Base-by-base conservation (phyloP, 1,284 basidiomycete genomes). In the Cryptococcus wingfieldii region DNA sequence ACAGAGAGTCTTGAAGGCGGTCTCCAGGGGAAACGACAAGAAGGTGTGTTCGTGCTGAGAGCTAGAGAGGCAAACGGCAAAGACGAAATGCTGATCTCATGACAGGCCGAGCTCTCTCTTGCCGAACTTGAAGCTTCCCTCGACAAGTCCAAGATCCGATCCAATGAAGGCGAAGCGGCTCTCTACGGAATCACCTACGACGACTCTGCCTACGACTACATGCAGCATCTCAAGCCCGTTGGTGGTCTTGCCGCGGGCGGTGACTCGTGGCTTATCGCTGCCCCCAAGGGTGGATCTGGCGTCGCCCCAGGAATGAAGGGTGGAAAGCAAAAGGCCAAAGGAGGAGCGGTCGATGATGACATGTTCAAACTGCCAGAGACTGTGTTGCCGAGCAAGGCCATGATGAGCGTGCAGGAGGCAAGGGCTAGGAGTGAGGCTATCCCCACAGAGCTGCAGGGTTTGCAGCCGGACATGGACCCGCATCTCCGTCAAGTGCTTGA, bases 161-260 rank as follows among this genome's bases (percentile, higher is more conserved):
- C 60, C 6, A 81, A 82, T 52, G 77, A 81, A 58, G 96, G 94
- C 55, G 90, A 98, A 79, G 96, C 96, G 0, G 81, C 90, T 4
- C 73, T 85, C 25, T 96, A 98, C 75, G 95, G 93, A 10, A 80
- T 99, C 69, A 93, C 92, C 78, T 98, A 85, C 79, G 94, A 98
- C 78, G 95, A 99, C 71, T 90, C 90, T n/a, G 83, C 90, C 55
- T 99, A 99, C 79, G 90, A 99, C 76, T 99, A 99, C 80, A 95
- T 98, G 90, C 88, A 95, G 77, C 96, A 99, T 78, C 82, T 99
- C 38, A 86, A 89, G 23, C 70, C 83, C 1, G 84, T 90, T 43
- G 90, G 90, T 4, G 85, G 41, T 23, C 45, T 87, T 68, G 88
- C 88, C 42, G 88, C 86, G 4, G 67, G 41, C 14, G 53, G 61